Conservation (phyloP, 805 yeast species). For the Yarrowia sp. region DNA sequence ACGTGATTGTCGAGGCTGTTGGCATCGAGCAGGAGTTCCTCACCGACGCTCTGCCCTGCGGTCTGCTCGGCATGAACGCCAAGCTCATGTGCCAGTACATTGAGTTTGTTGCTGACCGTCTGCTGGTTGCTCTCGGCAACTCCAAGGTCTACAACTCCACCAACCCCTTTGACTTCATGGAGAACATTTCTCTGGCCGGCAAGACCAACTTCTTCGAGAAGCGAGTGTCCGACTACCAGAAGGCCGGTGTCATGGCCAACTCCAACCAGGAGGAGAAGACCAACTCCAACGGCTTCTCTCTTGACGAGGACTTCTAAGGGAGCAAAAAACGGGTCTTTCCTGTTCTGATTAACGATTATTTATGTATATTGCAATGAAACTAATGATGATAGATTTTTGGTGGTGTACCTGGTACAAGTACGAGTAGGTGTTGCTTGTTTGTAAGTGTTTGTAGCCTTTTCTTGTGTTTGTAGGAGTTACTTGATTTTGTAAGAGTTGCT, state of each 20-base stretch:
- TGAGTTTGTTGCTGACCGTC: constrained; percentile 95
- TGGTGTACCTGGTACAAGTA: too few relatives aligned
- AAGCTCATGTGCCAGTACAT: constrained; percentile 96
- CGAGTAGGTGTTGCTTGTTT: not conserved
- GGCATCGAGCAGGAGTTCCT: constrained; percentile 89
- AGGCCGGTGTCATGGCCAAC: constrained; percentile 96
- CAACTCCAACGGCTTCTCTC: constrained; percentile 57
- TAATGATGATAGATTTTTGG: not conserved
- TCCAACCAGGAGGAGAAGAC: constrained; percentile 32
- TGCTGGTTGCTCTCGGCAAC: constrained; percentile 86
- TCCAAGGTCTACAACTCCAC: constrained; percentile 79
- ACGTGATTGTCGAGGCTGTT: constrained; percentile 92
- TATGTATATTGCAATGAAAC: constrained; percentile 22
- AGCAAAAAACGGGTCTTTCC: not conserved
- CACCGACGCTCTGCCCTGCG: constrained; percentile 91
- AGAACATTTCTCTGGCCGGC: constrained; percentile 96
- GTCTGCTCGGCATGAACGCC: constrained; percentile 91
- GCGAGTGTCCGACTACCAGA: constrained; percentile 97
- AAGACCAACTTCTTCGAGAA: constrained; percentile 98
- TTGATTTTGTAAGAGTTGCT: too few relatives aligned
- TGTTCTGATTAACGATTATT: constrained; percentile 20
- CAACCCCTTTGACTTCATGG: constrained; percentile 98
- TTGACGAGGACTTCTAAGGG: constrained; percentile 87
- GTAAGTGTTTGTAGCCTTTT: too few relatives aligned
- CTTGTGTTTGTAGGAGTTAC: too few relatives aligned